Conservation (phyloP, 2,329 filamentous ascomycete genomes). For the Coniochaeta sp. region DNA sequence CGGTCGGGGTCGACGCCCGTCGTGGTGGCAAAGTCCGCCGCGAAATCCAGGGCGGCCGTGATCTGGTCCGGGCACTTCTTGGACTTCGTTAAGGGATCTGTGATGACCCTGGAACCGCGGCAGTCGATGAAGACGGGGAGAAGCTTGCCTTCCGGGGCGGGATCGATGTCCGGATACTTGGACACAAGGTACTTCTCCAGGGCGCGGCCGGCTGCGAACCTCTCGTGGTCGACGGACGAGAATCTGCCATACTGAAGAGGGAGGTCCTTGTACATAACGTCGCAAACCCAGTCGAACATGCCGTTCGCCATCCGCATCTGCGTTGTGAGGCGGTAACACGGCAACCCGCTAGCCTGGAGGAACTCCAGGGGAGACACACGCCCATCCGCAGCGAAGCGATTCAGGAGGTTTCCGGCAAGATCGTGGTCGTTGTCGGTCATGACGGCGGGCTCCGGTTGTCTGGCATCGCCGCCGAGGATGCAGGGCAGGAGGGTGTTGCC, state of each 20-base stretch:
- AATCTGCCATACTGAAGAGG: conserved; percentile 5
- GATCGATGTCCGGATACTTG: background rate
- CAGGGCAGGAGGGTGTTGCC: conserved; percentile 15
- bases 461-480: conserved; percentile 13
- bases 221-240: conserved; percentile 1
- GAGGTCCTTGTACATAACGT: conserved; percentile 9
- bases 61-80: conserved; percentile 12
- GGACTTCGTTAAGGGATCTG: conserved; percentile 3
- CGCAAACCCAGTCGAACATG: conserved; percentile 12
- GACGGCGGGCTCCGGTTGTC: conserved; percentile 10
- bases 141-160: background rate
- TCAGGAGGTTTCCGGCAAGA: background rate
- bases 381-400: conserved; percentile 7
- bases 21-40: conserved; percentile 4
- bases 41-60: conserved; percentile 6
- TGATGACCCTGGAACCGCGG: background rate
- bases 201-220: background rate
- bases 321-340: conserved; percentile 10
- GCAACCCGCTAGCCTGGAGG: conserved; percentile 9
- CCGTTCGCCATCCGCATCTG: conserved; percentile 15
- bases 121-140: conserved; percentile 15
- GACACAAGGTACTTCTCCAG: background rate
- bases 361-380: conserved; percentile 9
- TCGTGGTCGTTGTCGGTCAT: conserved; percentile 5
- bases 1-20: background rate